phyloP scores from a whole-genome alignment of 2,329 filamentous ascomycete genomes.

The Ascosphaera pollenicola region DNA sequence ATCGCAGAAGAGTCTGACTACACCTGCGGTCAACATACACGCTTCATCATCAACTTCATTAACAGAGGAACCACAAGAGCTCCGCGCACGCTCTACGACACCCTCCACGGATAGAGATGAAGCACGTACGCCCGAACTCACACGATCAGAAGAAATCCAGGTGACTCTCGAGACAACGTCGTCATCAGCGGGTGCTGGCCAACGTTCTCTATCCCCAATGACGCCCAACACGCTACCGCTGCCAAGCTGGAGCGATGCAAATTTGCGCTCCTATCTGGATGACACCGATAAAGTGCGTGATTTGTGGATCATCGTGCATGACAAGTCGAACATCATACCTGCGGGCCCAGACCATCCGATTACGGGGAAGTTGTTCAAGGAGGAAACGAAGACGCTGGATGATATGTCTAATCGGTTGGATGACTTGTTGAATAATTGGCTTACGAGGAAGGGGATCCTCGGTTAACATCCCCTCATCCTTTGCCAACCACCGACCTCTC shows the following conservation, averaged over 20 bases:
- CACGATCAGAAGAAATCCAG: conserved; percentile 10
- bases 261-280: conserved; percentile 74
- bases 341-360: conserved; percentile 70
- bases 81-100: too few relatives aligned
- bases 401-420: conserved; percentile 84
- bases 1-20: too few relatives aligned
- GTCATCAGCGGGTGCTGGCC: conserved; percentile 30
- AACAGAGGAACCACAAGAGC: too few relatives aligned
- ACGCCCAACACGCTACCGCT: too few relatives aligned
- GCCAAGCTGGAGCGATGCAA: conserved; percentile 67
- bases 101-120: too few relatives aligned
- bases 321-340: conserved; percentile 64
- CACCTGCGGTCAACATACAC: too few relatives aligned
- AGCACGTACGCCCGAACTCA: conserved; percentile 10
- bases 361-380: conserved; percentile 56
- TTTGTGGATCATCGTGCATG: conserved; percentile 74
- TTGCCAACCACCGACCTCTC: background rate
- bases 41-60: too few relatives aligned
- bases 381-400: conserved; percentile 66
- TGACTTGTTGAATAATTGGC: conserved; percentile 62
- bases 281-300: conserved; percentile 76
- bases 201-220: too few relatives aligned
- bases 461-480: background rate
- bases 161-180: conserved; percentile 32
- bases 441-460: conserved; percentile 26